phyloP scores from a whole-genome alignment of 768 basidiomycete genomes.

The Amanita rubescens region DNA sequence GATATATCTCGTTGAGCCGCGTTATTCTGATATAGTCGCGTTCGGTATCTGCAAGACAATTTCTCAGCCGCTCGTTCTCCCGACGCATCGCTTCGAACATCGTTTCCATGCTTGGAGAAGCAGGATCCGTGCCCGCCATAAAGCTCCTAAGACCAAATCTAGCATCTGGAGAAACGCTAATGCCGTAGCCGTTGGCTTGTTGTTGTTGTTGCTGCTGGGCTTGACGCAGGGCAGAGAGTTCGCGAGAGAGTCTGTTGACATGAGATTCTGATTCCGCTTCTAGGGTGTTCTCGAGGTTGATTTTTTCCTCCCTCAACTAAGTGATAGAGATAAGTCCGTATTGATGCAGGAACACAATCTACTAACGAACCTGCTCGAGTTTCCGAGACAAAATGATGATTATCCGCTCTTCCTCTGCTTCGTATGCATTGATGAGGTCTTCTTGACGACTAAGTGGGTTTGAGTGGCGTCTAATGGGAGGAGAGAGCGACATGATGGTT shows the following conservation, averaged over 20 bases:
- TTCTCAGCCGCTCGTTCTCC: constrained; percentile 73
- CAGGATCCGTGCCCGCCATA: constrained; percentile 19
- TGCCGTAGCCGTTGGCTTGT: constrained; percentile 17
- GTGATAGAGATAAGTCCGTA: neutral
- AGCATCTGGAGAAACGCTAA: constrained; percentile 26
- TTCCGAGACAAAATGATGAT: constrained; percentile 79
- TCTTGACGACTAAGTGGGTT: constrained; percentile 54
- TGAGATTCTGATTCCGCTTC: constrained; percentile 86
- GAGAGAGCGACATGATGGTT: constrained; percentile 36
- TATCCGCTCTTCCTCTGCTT: constrained; percentile 86
- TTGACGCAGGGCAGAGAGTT: constrained; percentile 56
- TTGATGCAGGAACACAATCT: constrained; percentile 1
- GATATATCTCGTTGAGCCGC: constrained; percentile 74
- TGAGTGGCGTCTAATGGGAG: constrained; percentile 54
- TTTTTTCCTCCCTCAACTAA: constrained; percentile 80
- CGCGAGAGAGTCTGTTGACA: constrained; percentile 68
- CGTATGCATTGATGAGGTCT: constrained; percentile 80
- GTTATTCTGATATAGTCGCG: constrained; percentile 68
- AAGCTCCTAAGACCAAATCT: constrained; percentile 23
- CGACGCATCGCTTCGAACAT: constrained; percentile 70
- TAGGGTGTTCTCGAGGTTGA: constrained; percentile 70
- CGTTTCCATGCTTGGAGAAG: constrained; percentile 40
- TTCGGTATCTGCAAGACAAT: constrained; percentile 64
- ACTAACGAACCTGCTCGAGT: constrained; percentile 65
- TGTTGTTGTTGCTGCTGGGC: constrained; percentile 46